Base-by-base conservation (phyloP, 164 flowering plant genomes). In the Pachysandra terminalis region DNA sequence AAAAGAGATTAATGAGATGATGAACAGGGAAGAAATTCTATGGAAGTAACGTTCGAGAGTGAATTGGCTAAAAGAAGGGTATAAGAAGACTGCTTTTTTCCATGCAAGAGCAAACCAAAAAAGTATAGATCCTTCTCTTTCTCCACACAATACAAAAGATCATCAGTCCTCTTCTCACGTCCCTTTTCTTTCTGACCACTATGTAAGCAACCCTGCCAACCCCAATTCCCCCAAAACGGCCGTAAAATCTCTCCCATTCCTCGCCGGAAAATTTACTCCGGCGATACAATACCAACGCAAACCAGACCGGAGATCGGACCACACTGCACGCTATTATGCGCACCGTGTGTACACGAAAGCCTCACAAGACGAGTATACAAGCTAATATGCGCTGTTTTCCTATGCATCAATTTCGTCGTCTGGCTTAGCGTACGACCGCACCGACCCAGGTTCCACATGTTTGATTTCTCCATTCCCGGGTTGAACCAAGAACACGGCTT, bases 351-450 rank as follows among this genome's bases (percentile, higher is more conserved):
- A n/a, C 79, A 70, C n/a, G 96, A 88, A 15, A 90, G 90, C 82
- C 81, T 96, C 68, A 77, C 92, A 51, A 81, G 87, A 59, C 83
- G 87, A 0, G 70, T 87, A 51, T 78, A 81, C 51, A 93, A 90
- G 66, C 15, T 83, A 12, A 9, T 96, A 1, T 96, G 99, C 69
- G 19, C 96, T 65, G 71, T 83, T 4, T 80, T 93, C 70, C 58
- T 96, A 55, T 51, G 68, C 67, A 64, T 90, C 40, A 45, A 80
- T 0, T 96, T 96, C 84, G 82, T 96, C 51, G 69, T 88, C 7
- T 96, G 94, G 94, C 83, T 96, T 15, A 84, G 95, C 70, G 69
- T 93, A 19, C 90, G 98, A 21, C 99, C 99, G 6, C 99, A 96
- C 74, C 80, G 99, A 7, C 99, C 99, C 6, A 70, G 92, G 48